Percentiles rank a stretch among this genome's conserved stretches.
phyloP scores from a whole-genome alignment of 352 stramenopile genomes.

The Pythium scleroteichum region DNA sequence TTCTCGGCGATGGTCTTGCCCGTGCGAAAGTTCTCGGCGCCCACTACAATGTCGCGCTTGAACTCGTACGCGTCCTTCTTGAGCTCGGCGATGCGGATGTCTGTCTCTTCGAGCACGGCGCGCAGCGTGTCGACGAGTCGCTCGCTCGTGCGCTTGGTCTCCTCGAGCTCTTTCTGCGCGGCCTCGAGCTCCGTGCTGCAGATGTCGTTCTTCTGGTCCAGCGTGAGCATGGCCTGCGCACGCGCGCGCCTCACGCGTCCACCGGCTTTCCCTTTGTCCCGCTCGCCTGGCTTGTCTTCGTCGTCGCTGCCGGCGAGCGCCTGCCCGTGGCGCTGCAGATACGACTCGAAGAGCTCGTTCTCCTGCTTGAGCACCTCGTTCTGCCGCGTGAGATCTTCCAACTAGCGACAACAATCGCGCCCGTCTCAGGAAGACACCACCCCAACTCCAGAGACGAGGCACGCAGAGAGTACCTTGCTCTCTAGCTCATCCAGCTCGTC shows the following conservation, averaged over 20 bases:
- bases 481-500: conserved; percentile 77
- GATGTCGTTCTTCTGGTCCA: conserved; percentile 94
- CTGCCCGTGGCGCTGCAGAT: conserved; percentile 68
- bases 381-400: conserved; percentile 85
- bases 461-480: conserved; percentile 62
- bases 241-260: conserved; percentile 51
- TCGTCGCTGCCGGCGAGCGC: conserved; percentile 53
- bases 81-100: conserved; percentile 93
- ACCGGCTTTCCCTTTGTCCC: conserved; percentile 39
- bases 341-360: conserved; percentile 90
- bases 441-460: too few relatives aligned
- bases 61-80: conserved; percentile 97
- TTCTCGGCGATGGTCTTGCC: conserved; percentile 94
- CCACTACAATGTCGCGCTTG: conserved; percentile 94
- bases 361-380: conserved; percentile 91
- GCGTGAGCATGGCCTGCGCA: conserved; percentile 74
- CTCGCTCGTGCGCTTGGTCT: conserved; percentile 89
- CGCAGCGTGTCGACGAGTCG: conserved; percentile 94
- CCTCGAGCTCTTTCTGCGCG: conserved; percentile 88
- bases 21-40: conserved; percentile 92
- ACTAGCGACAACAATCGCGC: conserved; percentile 26
- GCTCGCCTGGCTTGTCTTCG: conserved; percentile 46
- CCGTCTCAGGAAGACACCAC: too few relatives aligned
- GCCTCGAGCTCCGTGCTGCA: conserved; percentile 87
- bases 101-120: conserved; percentile 92